Base-by-base conservation (phyloP, 768 basidiomycete genomes). In the Russula sp. region DNA sequence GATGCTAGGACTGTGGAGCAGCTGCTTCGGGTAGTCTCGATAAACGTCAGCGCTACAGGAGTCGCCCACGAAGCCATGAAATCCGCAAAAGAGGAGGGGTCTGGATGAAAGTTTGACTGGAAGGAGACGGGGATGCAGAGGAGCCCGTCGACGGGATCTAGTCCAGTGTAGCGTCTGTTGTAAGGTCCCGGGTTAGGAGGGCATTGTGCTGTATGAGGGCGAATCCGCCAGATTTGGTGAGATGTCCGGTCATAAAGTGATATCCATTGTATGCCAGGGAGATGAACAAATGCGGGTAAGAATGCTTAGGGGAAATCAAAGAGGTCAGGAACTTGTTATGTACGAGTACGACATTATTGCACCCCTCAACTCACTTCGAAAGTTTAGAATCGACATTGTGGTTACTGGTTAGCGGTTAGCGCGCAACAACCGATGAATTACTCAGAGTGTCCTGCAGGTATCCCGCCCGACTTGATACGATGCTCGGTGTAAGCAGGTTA, bases 81-180 rank as follows among this genome's bases (percentile, higher is more conserved):
- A 13, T 67, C 64, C 0, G 35, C 55, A 11, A 40, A 67, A 52
- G 32, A 48, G 59, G 9, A 62, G n/a, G 48, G 42, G 20, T 48
- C 18, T 35, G 63, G 34, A 32, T 55, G 50, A n/a, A 61, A 40
- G 42, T 32, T 49, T 4, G 56, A 37, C 14, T 61, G 59, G 18
- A 65, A 65, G 45, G 64, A 3, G 49, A 65, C 64, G 7, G 61
- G 34, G 20, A 61, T 3, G 64, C 66, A 67, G 39, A 67, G 40
- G 22, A 50, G 1, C 5, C 14, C 0, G 32, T 67, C 66, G 47
- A 59, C 5, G 11, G 55, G 35, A 27, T 11, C 37, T 3, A 67
- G 14, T 2, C 66, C 60, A 42, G 60, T 58, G 52, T 64, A 64
- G 34, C 53, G 57, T n/a, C 61, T n/a, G 45, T n/a, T 60, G 45